phyloP scores from a whole-genome alignment of 495 filamentous ascomycete genomes.

The Penicillium diatomitis region DNA sequence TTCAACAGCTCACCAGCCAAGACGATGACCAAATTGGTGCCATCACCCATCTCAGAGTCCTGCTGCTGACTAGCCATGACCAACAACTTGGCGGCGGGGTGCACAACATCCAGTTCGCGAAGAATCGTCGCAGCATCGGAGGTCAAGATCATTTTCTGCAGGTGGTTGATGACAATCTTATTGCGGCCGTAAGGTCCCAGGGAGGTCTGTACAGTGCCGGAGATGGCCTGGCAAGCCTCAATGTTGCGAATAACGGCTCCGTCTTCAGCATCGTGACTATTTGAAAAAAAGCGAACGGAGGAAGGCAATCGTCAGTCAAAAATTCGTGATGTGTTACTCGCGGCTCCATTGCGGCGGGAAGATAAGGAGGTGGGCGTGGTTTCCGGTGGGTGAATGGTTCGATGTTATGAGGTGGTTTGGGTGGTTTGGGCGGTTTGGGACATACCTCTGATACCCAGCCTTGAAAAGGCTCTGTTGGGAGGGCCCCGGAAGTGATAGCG shows the following conservation, averaged over 20 bases:
- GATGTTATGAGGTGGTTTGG: background rate
- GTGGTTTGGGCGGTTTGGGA: background rate
- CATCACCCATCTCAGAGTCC: slow-evolving; percentile 98
- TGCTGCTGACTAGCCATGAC: slow-evolving; percentile 99
- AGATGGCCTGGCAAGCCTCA: slow-evolving; percentile 94
- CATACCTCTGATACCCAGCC: slow-evolving; percentile 90
- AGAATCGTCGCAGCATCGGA: slow-evolving; percentile 97
- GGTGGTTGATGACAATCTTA: slow-evolving; percentile 99
- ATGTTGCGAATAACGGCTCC: slow-evolving; percentile 97
- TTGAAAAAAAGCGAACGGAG: background rate
- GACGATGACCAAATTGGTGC: slow-evolving; percentile 94
- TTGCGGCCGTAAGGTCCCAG: slow-evolving; percentile 96
- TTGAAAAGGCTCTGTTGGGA: slow-evolving; percentile 94
- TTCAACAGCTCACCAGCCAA: slow-evolving; percentile 91
- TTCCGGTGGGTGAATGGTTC: slow-evolving; percentile 15
- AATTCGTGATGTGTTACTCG: too few relatives aligned
- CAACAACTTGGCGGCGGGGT: slow-evolving; percentile 95
- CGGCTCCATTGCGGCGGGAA: background rate
- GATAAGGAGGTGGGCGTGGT: slow-evolving; percentile 24
- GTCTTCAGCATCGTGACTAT: slow-evolving; percentile 95
- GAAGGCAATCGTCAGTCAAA: background rate
- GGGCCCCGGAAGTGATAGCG: slow-evolving; percentile 85
- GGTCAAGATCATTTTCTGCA: slow-evolving; percentile 99
- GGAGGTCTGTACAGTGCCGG: slow-evolving; percentile 91
- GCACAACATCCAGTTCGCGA: slow-evolving; percentile 94